Conservation (phyloP, 306 rosid genomes). For the Calophaca sinica region DNA sequence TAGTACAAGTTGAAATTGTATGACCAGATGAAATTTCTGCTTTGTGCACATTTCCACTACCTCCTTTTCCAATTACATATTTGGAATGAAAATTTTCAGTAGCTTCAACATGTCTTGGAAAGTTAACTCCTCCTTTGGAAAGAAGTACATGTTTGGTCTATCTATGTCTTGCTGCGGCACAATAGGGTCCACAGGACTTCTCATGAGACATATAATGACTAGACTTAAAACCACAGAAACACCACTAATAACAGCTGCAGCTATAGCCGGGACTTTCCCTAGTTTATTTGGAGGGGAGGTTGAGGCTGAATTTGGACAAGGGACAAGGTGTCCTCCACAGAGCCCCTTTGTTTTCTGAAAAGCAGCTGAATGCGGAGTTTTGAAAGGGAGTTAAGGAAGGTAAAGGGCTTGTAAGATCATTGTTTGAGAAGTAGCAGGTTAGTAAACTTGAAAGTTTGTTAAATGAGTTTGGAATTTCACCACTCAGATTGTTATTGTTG, state of each 20-base stretch:
- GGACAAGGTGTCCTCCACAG: conserved; percentile 64
- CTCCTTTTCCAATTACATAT: conserved; percentile 71
- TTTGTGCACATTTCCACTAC: conserved; percentile 72
- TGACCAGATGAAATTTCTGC: conserved; percentile 59
- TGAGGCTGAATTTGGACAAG: conserved; percentile 49
- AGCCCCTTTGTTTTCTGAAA: conserved; percentile 65
- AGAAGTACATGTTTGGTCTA: conserved; percentile 52
- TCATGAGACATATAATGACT: conserved; percentile 60
- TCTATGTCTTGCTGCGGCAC: conserved; percentile 54
- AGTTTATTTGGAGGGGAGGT: conserved; percentile 37
- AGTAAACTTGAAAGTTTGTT: too few species aligned
- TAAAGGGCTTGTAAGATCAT: conserved; percentile 63
- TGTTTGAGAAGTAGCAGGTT: conserved; percentile 79
- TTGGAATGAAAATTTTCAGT: conserved; percentile 65
- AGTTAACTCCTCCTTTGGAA: conserved; percentile 65
- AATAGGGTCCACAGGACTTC: conserved; percentile 47
- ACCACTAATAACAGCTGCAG: conserved; percentile 65
- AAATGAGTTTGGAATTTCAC: too few species aligned
- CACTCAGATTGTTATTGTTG: too few species aligned
- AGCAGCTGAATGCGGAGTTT: conserved; percentile 58
- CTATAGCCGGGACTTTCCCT: conserved; percentile 57
- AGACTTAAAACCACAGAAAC: conserved; percentile 68
- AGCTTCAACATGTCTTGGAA: conserved; percentile 69
- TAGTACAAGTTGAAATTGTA: too few species aligned
- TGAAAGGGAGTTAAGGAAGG: conserved; percentile 60